These are phyloP conservation scores for Udeniomyces megalosporus DNA, from an alignment of 768 basidiomycete genomes.

Conservation along the genomic window DNA sequence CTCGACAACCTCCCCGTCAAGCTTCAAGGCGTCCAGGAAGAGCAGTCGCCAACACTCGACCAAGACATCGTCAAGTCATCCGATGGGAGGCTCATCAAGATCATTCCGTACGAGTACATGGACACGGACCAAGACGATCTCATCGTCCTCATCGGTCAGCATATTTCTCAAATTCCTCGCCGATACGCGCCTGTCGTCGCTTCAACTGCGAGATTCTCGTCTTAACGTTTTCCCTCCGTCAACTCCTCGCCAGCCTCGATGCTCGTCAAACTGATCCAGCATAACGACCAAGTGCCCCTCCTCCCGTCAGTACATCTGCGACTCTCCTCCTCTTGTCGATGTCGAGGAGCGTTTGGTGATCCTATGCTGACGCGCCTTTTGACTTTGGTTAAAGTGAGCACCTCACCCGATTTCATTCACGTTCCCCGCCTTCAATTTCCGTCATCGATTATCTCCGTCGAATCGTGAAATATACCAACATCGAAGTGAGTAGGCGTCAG, in stretches of 20 bases:
- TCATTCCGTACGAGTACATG: conserved; percentile 19
- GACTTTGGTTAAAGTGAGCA: conserved; percentile 42
- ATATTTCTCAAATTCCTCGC: background rate
- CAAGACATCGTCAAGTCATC: no score
- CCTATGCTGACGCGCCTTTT: no score
- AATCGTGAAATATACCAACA: conserved; percentile 86
- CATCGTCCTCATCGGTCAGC: conserved; percentile 70
- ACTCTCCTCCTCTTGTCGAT: background rate
- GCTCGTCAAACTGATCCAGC: conserved; percentile 81
- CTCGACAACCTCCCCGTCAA: no score
- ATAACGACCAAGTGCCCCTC: conserved; percentile 91
- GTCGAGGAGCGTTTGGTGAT: background rate
- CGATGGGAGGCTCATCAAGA: background rate
- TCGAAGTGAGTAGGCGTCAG: conserved; percentile 50
- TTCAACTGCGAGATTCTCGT: no score
- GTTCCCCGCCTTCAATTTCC: conserved; percentile 70
- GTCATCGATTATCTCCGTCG: conserved; percentile 86
- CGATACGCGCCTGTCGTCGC: conserved; percentile 4
- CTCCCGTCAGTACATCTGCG: conserved; percentile 44
- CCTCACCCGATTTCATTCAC: conserved; percentile 90
- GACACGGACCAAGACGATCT: conserved; percentile 66
- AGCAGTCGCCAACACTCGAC: no score
- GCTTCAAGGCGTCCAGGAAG: no score
- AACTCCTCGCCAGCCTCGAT: conserved; percentile 54
- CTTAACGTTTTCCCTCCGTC: no score